These are phyloP conservation scores for Lentinula detonsa DNA, from an alignment of 768 basidiomycete species.

Conservation along the genomic window DNA sequence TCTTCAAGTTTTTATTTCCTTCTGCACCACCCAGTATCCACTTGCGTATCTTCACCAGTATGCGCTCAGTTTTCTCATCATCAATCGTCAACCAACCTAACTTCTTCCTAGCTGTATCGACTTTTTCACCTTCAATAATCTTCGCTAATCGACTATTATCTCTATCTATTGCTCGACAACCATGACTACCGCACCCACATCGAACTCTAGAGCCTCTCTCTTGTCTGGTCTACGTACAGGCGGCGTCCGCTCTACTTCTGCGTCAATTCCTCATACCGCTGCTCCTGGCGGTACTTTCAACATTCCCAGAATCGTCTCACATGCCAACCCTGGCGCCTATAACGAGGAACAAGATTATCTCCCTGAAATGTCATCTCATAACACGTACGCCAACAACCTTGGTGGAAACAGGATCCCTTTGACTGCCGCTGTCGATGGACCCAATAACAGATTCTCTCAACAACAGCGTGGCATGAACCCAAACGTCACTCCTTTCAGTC, in stretches of 20 bases:
- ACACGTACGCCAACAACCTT: conserved; percentile 40
- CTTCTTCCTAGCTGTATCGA: conserved; percentile 23
- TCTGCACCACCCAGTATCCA: conserved; percentile 17
- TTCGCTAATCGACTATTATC: conserved; percentile 12
- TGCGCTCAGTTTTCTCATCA: conserved; percentile 2
- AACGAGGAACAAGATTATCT: conserved; percentile 60
- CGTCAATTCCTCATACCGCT: conserved; percentile 59
- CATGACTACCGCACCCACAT: conserved; percentile 38
- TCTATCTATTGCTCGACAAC: conserved; percentile 14
- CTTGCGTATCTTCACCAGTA: conserved; percentile 11
- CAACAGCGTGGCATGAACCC: conserved; percentile 53
- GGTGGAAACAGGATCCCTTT: conserved; percentile 43
- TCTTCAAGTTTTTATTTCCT: conserved; percentile 24
- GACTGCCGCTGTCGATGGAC: conserved; percentile 68
- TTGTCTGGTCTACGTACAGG: conserved; percentile 87
- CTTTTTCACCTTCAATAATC: conserved; percentile 24
- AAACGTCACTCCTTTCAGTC: conserved; percentile 50
- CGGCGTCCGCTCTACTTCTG: conserved; percentile 76
- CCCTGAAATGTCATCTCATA: conserved; percentile 47
- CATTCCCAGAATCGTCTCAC: conserved; percentile 48
- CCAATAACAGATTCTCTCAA: conserved; percentile 61
- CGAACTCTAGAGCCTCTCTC: conserved; percentile 73
- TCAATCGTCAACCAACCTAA: conserved; percentile 9
- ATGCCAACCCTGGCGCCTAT: conserved; percentile 32
- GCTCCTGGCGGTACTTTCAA: conserved; percentile 60